Evolutionary conservation across 2,329 filamentous ascomycete species (phyloP), one percentile per base, ranked within the genome.

Genomic region (Ceratocystis albifundus): DNA sequence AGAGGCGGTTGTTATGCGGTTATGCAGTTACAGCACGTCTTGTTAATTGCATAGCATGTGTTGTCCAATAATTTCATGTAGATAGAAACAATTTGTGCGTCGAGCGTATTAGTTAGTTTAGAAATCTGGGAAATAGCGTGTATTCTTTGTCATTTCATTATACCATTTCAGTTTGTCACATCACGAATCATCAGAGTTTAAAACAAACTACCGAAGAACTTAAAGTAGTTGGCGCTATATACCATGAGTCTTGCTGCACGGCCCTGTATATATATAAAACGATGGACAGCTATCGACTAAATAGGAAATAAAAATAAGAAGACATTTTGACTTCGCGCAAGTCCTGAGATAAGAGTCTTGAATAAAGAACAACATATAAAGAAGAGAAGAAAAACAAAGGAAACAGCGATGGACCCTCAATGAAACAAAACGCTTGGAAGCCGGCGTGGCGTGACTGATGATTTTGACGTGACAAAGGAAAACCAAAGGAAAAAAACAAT

Each of bases 381-480:
- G 22, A n/a, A 50, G 22, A 53, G n/a, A 53, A 53, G 25, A 57
- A 57, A 55, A 25, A 32, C 53, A 30, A 32, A 57, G 6, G 28
- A 57, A 32, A 30, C 5, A 57, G 25, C 7, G 12, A 32, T 15
- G 25, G 15, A 6, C 12, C 15, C 22, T 15, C 53, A 20, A 22
- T 20, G 48, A 50, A 50, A 50, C 20, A 50, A 50, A 50, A 50
- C 48, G n/a, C 48, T 22, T 50, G 15, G n/a, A 22, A 57, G 53
- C 53, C 25, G 28, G 53, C 22, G 22, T 32, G 53, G 30, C 48
- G 22, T 57, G 53, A 57, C 20, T 25, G 53, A 57, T 57, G 53
- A 57, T 57, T 57, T 57, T 57, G 22, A 57, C 53, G 53, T 32
- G 28, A 57, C 53, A 57, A 57, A 57, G 20, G 50, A 55, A 55